Evolutionary conservation across 352 stramenopile species (phyloP), one percentile per base, ranked within the genome.

Genomic region (Pilasporangium apinafurcum): DNA sequence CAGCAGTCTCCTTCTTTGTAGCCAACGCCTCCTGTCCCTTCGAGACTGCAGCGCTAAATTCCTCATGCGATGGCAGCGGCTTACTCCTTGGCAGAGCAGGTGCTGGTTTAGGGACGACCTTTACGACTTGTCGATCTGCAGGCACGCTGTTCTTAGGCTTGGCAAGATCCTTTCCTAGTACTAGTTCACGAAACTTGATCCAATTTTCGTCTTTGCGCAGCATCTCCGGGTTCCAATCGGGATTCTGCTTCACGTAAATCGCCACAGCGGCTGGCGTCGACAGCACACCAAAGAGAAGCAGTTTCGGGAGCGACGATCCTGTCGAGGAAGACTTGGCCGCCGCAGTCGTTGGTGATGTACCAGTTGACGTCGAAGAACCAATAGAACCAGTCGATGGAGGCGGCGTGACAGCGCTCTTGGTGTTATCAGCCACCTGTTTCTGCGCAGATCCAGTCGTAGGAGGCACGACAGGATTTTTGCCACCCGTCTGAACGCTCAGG

Each of bases 191-290:
- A 61, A 91, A 88, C 51, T 76, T 70, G 41, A 83, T 56, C 71
- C 77, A 91, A 22, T 71, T 70, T 29, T 63, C 58, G 46, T 91
- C 70, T 27, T 76, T 62, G 29, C 65, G 62, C 28, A 92, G 53
- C 32, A 58, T 27, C 17, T 67, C 56, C 18, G 80, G 80, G 54
- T 92, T 92, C 72, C 79, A 92, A 31, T 82, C 40, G 27, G 77
- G 80, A 56, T 92, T 85, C 57, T 86, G 63, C 39, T 80, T 79
- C 17, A 89, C 55, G 49, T 90, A 92, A 48, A 85, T 63, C 1
- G 68, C 72, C 8, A 58, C 64, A 18, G 58, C 77, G 2, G 61
- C 67, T 5, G 80, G 72, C 16, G 65, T 52, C 14, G 68, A 75
- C 25, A 92, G 56, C 35, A 62, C 50, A 1, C 65, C 61, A 5